Evolutionary conservation across 305 asterid genomes (phyloP), one percentile per base, ranked within the genome.

Genomic region (Petunia hybrid): DNA sequence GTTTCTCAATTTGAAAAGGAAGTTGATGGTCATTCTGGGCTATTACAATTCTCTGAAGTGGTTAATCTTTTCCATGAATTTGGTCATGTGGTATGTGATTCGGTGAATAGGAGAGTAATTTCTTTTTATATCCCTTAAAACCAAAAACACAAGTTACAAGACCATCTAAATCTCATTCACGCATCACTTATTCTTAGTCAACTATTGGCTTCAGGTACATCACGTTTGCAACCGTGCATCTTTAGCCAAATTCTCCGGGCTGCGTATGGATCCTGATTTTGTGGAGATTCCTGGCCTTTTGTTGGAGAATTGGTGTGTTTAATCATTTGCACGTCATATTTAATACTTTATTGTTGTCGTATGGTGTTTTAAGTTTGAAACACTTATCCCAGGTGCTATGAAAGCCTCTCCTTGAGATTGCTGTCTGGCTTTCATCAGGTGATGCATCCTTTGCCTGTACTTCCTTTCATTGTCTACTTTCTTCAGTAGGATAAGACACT

Each of bases 401-500:
- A 94, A 81, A 89, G 85, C 83, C 85, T 82, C 86, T 89, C 92
- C 66, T 92, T 96, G 67, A 91, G 88, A 81, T 81, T 96, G 90
- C 89, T 96, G 83, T 96, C 99, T 79, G 99, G 99, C 80, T 96
- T 94, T 84, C 91, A 96, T 85, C 93, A 94, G 98, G 99, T 96
- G 79, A 82, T 61, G 48, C 82, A 43, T 66, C 46, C 65, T 48
- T 79, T 38, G 46, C 3, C 46, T 38, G 55, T 76, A 62, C 35
- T 36, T 75, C 66, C 69, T 85, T 39, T 68, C 42, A 45, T 45
- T 10, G 3, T 45, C 10, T 38, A 70, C 22, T 14, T 8, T 51
- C 13, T 65, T 53, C 78, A 6, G 78, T 73, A 51, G 31, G 46
- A 71, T 31, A 61, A 48, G 77, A 48, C 74, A 67, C 61, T 46